Base-by-base conservation (phyloP, 257 asterid genomes). In the Solanum habrochaites region DNA sequence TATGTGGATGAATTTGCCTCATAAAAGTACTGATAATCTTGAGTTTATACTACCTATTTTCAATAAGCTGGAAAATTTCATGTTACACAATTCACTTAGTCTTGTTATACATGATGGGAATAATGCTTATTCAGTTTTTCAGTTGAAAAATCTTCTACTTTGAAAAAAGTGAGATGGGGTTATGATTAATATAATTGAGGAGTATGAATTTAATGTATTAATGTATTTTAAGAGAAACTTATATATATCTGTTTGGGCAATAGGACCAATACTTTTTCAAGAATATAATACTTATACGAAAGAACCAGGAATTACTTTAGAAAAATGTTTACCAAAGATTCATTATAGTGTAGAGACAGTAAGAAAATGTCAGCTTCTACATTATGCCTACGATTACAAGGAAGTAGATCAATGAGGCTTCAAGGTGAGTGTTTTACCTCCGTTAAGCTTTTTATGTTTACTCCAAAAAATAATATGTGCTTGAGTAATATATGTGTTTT, bases 1-100 rank as follows among this genome's bases (percentile, higher is more conserved):
- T 69, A 77, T 88, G 88, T 94, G 95, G 95, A 39, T 94, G 64
- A 89, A 89, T 78, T 87, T 94, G 29, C 98, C 98, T 16, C 96
- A 91, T 14, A 90, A 86, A 67, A 13, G 85, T 11, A 43, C 73
- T 7, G 91, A 88, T 4, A 77, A 73, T 20, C 89, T 86, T 9
- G 96, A 94, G 83, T 94, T 92, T 67, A 23, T 47, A 77, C 60
- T 94, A 40, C 94, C 98, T 43, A 93, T 89, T 93, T 92, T 81
- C 92, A 92, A 2, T 93, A 94, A 87, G 95, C 94, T 45, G 94
- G 94, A 16, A 87, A 60, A 1, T 86, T 94, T 72, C 94, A 93
- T 43, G 87, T 91, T 18, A 87, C 88, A 35, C 96, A 93, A 70
- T 90, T 88, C 95, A 5, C 91, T 88, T 14, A 91, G 94, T 20